Evolutionary conservation across 768 basidiomycete genomes (phyloP).

Genomic region (Suillus placidus): DNA sequence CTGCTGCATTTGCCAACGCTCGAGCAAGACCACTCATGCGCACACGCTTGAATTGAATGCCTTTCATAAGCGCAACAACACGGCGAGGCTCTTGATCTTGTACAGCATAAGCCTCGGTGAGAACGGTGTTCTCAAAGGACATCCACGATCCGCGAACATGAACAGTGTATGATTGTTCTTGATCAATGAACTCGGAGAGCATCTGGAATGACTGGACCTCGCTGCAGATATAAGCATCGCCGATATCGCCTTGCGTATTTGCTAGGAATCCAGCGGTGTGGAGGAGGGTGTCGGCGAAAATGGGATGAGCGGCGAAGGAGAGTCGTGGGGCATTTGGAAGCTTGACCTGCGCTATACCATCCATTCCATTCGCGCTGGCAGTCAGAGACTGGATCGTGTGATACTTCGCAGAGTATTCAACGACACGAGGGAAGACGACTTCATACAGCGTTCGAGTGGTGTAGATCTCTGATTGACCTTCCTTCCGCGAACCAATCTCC

Average conservation of each 20-base stretch:
- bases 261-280: conserved; percentile 73
- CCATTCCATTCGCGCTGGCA: conserved; percentile 48
- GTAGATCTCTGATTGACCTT: conserved; percentile 47
- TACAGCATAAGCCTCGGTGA: conserved; percentile 56
- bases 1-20: conserved; percentile 42
- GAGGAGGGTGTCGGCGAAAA: conserved; percentile 68
- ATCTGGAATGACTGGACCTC: conserved; percentile 52
- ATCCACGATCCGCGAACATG: conserved; percentile 52
- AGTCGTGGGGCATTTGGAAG: conserved; percentile 39
- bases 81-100: conserved; percentile 35
- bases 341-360: conserved; percentile 53
- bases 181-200: conserved; percentile 45
- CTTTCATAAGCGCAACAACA: conserved; percentile 59
- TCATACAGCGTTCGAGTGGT: conserved; percentile 61
- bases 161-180: conserved; percentile 47
- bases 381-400: conserved; percentile 59
- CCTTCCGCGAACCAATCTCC: conserved; percentile 32
- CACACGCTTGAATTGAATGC: conserved; percentile 61
- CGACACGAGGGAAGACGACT: conserved; percentile 68
- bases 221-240: conserved; percentile 67
- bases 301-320: conserved; percentile 48
- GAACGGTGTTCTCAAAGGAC: conserved; percentile 46
- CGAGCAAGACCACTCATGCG: conserved; percentile 51
- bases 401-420: conserved; percentile 61
- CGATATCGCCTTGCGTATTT: conserved; percentile 53